A percentile compares a stretch with the other conserved stretches of the same genome.
phyloP scores from a whole-genome alignment of 108 stramenopile species.

The Skeletonema potamos region DNA sequence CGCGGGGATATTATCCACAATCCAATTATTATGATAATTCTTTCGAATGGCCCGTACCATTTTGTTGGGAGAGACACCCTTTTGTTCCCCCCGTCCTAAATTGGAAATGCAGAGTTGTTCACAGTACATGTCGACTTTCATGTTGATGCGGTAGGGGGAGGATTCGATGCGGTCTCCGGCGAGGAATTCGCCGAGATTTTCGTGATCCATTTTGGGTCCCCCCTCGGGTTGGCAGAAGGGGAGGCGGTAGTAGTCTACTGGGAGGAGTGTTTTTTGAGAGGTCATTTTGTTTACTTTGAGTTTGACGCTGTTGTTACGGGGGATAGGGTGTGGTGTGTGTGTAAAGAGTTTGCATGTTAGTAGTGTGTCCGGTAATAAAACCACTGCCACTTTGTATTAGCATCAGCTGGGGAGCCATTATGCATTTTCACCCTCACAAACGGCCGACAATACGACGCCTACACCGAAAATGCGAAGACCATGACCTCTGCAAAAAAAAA shows the following conservation, averaged over 20 bases:
- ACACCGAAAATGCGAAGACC: background rate
- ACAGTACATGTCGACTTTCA: constrained; percentile 96
- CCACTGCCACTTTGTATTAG: too few species aligned
- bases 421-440: background rate
- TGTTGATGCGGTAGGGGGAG: constrained; percentile 92
- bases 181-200: constrained; percentile 99
- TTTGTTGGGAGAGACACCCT: constrained; percentile 72
- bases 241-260: constrained; percentile 94
- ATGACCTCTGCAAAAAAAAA: constrained; percentile 4
- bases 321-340: background rate
- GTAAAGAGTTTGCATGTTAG: too few species aligned
- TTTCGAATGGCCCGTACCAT: constrained; percentile 90
- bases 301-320: constrained; percentile 64
- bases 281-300: constrained; percentile 93
- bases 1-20: constrained; percentile 95
- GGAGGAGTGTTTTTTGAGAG: constrained; percentile 87
- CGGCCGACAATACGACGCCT: background rate
- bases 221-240: constrained; percentile 93
- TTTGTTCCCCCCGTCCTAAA: constrained; percentile 65
- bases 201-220: constrained; percentile 80
- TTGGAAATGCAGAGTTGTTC: constrained; percentile 87
- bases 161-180: constrained; percentile 96
- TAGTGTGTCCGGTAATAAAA: too few species aligned
- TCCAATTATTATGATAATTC: constrained; percentile 97
- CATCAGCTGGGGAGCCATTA: background rate